These are phyloP conservation scores for Pseudopithomyces chartarum DNA, from an alignment of 2,329 filamentous ascomycete genomes.

Conservation along the genomic window DNA sequence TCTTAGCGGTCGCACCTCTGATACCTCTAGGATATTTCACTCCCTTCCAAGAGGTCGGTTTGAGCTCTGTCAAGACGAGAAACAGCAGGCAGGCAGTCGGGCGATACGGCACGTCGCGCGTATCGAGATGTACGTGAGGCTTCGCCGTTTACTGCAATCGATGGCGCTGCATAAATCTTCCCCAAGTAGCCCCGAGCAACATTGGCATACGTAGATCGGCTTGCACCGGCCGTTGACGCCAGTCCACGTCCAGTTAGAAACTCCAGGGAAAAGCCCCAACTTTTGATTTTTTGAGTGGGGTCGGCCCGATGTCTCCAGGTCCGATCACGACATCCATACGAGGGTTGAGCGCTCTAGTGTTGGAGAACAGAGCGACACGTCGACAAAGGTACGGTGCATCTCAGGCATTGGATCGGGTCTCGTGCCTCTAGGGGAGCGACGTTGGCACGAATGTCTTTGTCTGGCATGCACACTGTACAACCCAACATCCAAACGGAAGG, in stretches of 20 bases:
- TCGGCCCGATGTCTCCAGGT: background rate
- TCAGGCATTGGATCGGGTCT: too few relatives aligned
- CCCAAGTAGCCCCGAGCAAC: constrained; percentile 20
- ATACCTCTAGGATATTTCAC: constrained; percentile 4
- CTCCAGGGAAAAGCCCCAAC: background rate
- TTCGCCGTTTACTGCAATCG: background rate
- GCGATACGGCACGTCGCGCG: constrained; percentile 9
- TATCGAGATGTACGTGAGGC: background rate
- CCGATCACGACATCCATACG: background rate
- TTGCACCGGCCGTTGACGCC: constrained; percentile 1
- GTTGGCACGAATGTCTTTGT: background rate
- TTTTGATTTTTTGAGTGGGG: background rate
- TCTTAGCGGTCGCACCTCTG: background rate
- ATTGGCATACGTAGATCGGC: constrained; percentile 11
- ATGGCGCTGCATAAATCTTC: constrained; percentile 16
- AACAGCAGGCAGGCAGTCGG: background rate
- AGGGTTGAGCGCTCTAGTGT: background rate
- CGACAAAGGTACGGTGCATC: too few relatives aligned
- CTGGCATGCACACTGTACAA: background rate
- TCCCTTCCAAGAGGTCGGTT: background rate
- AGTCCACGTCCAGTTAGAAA: background rate
- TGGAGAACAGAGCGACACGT: background rate
- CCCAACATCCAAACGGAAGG: background rate
- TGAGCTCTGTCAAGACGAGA: background rate
- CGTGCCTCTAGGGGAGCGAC: too few relatives aligned